Percentiles rank a stretch among this genome's conserved stretches.
Conservation (phyloP, 176 grass and related monocot species). For the Avena sativa region DNA sequence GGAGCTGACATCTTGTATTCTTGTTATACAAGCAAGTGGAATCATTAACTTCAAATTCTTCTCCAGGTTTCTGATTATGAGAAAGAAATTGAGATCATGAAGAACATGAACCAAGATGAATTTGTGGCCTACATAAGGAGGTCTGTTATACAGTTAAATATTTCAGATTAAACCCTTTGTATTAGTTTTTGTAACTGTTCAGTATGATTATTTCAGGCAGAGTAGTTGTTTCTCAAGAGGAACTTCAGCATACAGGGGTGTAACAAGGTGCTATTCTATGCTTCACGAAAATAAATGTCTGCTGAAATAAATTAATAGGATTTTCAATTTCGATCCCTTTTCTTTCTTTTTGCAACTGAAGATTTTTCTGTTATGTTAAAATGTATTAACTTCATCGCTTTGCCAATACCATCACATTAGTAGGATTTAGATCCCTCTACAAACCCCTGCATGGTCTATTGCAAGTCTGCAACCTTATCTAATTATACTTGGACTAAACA, state of each 20-base stretch:
- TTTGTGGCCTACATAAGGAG: slow-evolving; percentile 93
- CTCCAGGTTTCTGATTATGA: slow-evolving; percentile 78
- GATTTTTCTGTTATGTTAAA: background rate
- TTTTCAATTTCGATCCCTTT: background rate
- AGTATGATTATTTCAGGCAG: slow-evolving; percentile 60
- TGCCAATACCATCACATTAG: background rate
- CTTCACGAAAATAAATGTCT: slow-evolving; percentile 10
- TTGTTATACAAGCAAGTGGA: slow-evolving; percentile 25
- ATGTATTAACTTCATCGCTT: background rate
- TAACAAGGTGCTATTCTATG: slow-evolving; percentile 75
- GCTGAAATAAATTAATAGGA: background rate
- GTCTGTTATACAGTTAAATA: slow-evolving; percentile 44
- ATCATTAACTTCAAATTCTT: slow-evolving; percentile 17
- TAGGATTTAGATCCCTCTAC: background rate
- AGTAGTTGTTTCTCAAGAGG: slow-evolving; percentile 99
- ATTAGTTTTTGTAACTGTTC: slow-evolving; percentile 26
- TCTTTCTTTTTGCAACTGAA: background rate
- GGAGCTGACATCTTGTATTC: slow-evolving; percentile 19
- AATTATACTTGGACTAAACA: slow-evolving; percentile 46
- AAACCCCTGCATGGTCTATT: background rate
- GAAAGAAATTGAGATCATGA: slow-evolving; percentile 85
- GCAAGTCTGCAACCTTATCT: slow-evolving; percentile 28
- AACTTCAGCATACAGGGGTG: slow-evolving; percentile 83
- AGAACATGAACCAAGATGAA: slow-evolving; percentile 88
- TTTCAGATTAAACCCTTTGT: background rate